A percentile compares a stretch with the other conserved stretches of the same genome.
phyloP scores from a whole-genome alignment of 345 rosid species.

The Moringa oleifera region DNA sequence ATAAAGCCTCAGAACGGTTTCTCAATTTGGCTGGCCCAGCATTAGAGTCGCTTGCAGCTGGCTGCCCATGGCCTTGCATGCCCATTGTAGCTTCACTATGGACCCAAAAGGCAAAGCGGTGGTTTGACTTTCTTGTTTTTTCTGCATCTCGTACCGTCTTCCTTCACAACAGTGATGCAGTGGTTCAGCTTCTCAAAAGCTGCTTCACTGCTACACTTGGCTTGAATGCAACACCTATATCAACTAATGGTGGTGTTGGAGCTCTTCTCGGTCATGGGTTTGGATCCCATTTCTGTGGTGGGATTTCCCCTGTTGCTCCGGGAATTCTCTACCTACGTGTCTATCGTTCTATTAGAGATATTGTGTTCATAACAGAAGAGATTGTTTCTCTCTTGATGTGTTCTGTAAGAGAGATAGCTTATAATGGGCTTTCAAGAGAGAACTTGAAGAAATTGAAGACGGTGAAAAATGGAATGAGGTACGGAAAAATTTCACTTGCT shows the following conservation, averaged over 20 bases:
- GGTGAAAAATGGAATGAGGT: constrained; percentile 53
- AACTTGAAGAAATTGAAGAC: constrained; percentile 50
- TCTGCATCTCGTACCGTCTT: constrained; percentile 96
- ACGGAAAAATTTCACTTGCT: constrained; percentile 69
- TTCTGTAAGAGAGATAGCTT: constrained; percentile 70
- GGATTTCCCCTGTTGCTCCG: constrained; percentile 88
- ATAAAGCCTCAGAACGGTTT: constrained; percentile 74
- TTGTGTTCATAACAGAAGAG: constrained; percentile 66
- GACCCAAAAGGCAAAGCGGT: constrained; percentile 97
- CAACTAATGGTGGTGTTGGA: constrained; percentile 78
- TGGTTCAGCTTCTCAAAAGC: constrained; percentile 84
- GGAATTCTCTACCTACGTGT: constrained; percentile 82
- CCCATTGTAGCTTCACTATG: constrained; percentile 87
- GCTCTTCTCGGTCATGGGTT: constrained; percentile 96
- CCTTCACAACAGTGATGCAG: constrained; percentile 78
- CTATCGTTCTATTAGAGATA: constrained; percentile 70
- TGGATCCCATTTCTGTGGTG: constrained; percentile 83
- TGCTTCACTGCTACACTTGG: constrained; percentile 89
- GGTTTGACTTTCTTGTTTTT: constrained; percentile 92
- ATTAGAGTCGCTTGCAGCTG: constrained; percentile 80
- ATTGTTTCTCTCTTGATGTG: constrained; percentile 74
- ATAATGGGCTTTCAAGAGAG: constrained; percentile 44
- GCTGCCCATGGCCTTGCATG: constrained; percentile 99
- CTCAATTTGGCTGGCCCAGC: constrained; percentile 89
- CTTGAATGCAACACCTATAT: constrained; percentile 42